Percentiles rank a stretch among this genome's conserved stretches.
phyloP scores from a whole-genome alignment of 768 basidiomycete species.

The Trametes cinnabarina region DNA sequence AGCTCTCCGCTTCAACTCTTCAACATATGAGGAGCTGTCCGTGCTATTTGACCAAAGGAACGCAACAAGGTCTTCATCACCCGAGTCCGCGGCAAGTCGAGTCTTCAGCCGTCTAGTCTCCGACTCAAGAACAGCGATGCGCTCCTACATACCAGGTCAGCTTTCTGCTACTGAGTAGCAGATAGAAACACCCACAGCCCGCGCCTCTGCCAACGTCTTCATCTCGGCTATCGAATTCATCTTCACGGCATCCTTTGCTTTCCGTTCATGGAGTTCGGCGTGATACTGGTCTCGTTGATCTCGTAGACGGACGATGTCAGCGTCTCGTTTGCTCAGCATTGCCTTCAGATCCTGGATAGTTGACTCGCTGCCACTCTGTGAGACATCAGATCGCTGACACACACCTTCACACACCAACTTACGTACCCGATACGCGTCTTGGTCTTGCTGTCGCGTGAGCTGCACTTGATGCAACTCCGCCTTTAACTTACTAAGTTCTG shows the following conservation, averaged over 20 bases:
- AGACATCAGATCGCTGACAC: background rate
- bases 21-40: constrained; percentile 48
- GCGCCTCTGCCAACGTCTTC: constrained; percentile 61
- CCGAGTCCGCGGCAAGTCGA: constrained; percentile 69
- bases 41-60: constrained; percentile 63
- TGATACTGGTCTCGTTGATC: constrained; percentile 66
- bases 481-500: constrained; percentile 40
- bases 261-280: constrained; percentile 68
- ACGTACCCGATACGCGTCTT: constrained; percentile 14
- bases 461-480: constrained; percentile 44
- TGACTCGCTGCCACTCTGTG: constrained; percentile 44
- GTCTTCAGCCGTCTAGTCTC: constrained; percentile 74
- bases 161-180: background rate
- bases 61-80: constrained; percentile 67
- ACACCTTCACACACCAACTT: too few species aligned
- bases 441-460: constrained; percentile 20
- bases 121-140: constrained; percentile 66
- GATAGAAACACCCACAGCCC: constrained; percentile 40
- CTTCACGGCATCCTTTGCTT: constrained; percentile 60
- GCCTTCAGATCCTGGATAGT: constrained; percentile 61
- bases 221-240: constrained; percentile 60
- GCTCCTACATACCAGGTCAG: constrained; percentile 47
- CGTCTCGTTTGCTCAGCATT: constrained; percentile 61
- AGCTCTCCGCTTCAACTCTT: constrained; percentile 52
- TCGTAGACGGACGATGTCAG: constrained; percentile 65